Conservation (phyloP, 768 basidiomycete genomes). For the Leccinum arenicola region DNA sequence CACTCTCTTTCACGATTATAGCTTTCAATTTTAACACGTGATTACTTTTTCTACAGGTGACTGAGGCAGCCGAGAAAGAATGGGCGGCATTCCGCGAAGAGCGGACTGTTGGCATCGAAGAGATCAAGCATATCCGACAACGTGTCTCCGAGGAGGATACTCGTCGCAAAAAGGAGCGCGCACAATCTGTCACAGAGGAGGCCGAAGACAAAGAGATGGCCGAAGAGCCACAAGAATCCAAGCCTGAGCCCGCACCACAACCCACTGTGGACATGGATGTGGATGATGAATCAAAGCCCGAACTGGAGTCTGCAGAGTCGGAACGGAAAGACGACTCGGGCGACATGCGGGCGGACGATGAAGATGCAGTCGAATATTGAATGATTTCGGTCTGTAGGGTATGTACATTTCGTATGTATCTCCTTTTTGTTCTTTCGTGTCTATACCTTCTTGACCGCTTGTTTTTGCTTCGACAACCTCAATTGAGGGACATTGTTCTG, state of each 20-base stretch:
- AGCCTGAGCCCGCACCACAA: constrained; percentile 17
- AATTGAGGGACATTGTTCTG: constrained; percentile 7
- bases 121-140: constrained; percentile 59
- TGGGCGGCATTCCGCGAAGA: constrained; percentile 65
- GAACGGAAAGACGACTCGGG: constrained; percentile 54
- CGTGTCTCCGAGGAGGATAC: constrained; percentile 67
- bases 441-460: constrained; percentile 19
- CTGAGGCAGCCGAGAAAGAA: constrained; percentile 63
- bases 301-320: constrained; percentile 34
- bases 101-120: constrained; percentile 53
- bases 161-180: constrained; percentile 41
- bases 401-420: constrained; percentile 28
- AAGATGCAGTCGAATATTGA: constrained; percentile 80
- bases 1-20: not conserved
- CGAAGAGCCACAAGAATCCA: constrained; percentile 22
- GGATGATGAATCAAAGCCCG: constrained; percentile 35
- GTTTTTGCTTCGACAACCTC: constrained; percentile 9
- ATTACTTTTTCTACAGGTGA: constrained; percentile 41
- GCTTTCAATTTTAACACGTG: not conserved
- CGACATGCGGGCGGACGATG: constrained; percentile 64
- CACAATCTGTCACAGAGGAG: constrained; percentile 33
- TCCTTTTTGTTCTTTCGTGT: constrained; percentile 6
- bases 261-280: constrained; percentile 35
- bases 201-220: constrained; percentile 35
- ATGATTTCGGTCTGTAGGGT: constrained; percentile 21